A percentile compares a stretch with the other conserved stretches of the same genome.
phyloP scores from a whole-genome alignment of 345 rosid genomes.

The Excoecaria agallocha region DNA sequence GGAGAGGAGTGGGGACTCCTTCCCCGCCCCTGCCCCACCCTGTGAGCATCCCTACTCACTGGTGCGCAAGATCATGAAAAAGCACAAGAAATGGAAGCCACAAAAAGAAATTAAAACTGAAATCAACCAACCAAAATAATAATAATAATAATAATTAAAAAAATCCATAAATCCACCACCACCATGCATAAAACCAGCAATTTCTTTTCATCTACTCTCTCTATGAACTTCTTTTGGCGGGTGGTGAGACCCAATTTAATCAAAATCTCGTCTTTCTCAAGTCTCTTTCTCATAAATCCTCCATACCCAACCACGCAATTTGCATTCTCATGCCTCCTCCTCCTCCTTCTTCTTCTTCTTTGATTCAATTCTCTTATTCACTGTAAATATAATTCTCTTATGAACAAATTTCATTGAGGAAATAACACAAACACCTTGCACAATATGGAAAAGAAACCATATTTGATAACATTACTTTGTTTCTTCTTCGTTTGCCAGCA shows the following conservation, averaged over 20 bases:
- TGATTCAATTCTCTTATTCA: neutral
- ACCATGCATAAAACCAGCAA: neutral
- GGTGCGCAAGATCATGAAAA: no score
- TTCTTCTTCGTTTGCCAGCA: conserved; percentile 15
- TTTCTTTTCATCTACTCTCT: conserved; percentile 34
- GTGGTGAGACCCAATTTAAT: conserved; percentile 43
- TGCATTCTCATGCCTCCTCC: no score
- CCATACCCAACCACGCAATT: conserved; percentile 15
- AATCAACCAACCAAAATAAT: neutral
- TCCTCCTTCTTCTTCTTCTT: neutral
- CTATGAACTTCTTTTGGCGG: conserved; percentile 36
- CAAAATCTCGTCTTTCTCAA: conserved; percentile 54
- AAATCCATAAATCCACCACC: conserved; percentile 5
- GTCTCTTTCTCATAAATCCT: conserved; percentile 44
- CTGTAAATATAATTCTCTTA: no score
- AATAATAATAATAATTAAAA: neutral
- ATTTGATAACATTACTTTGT: neutral
- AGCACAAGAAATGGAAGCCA: no score
- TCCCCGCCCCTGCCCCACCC: no score
- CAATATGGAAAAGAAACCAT: conserved; percentile 19
- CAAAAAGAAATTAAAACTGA: neutral
- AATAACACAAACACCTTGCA: neutral
- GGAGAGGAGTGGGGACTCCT: no score
- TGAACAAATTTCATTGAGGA: no score
- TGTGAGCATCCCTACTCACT: no score